These are phyloP conservation scores for Teratosphaeria viscida DNA, from an alignment of 2,329 filamentous ascomycete species.

Conservation along the genomic window DNA sequence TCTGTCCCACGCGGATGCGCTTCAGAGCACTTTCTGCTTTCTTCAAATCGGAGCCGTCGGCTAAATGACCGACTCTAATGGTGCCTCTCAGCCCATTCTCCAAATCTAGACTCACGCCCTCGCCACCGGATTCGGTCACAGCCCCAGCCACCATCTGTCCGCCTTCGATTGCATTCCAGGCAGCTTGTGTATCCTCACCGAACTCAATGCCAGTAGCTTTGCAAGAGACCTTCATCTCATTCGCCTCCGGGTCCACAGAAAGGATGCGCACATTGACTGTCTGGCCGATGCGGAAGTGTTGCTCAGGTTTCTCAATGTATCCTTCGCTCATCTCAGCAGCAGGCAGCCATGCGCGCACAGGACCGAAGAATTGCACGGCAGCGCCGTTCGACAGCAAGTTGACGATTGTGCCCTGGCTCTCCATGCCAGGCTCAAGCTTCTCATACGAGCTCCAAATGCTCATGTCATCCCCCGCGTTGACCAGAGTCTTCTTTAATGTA, in stretches of 20 bases:
- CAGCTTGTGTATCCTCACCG: conserved; percentile 62
- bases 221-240: conserved; percentile 78
- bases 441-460: conserved; percentile 68
- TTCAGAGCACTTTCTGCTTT: conserved; percentile 70
- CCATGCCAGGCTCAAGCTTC: conserved; percentile 62
- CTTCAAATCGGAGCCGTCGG: conserved; percentile 73
- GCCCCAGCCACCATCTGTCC: conserved; percentile 68
- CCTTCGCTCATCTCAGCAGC: conserved; percentile 97
- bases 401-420: conserved; percentile 77
- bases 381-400: conserved; percentile 71
- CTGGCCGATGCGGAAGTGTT: conserved; percentile 84
- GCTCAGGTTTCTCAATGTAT: conserved; percentile 76
- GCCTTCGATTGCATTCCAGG: conserved; percentile 61
- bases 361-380: conserved; percentile 83
- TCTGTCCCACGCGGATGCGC: conserved; percentile 75
- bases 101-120: conserved; percentile 56
- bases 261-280: conserved; percentile 86
- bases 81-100: conserved; percentile 65
- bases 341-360: conserved; percentile 75
- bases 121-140: conserved; percentile 39
- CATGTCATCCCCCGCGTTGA: conserved; percentile 65
- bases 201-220: conserved; percentile 69
- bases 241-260: conserved; percentile 60
- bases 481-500: conserved; percentile 86
- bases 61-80: conserved; percentile 66